Evolutionary conservation across 2,329 filamentous ascomycete species (phyloP).

Genomic region (Esteya vermicola): DNA sequence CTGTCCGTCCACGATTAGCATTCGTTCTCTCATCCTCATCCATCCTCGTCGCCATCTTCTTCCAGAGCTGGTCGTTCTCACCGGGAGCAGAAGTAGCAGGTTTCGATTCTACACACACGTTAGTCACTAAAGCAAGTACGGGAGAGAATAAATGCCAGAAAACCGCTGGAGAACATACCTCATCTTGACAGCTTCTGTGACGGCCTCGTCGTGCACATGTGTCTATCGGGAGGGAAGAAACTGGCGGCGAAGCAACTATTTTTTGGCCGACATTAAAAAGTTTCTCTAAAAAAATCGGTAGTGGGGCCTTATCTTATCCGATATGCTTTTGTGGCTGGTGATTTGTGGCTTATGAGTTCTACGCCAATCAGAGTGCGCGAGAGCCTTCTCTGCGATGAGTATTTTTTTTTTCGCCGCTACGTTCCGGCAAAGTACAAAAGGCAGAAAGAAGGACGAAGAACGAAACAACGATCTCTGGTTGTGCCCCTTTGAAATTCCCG

Average conservation of each 20-base stretch:
- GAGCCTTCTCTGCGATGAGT: neutral
- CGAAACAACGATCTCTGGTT: neutral
- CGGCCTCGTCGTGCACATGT: neutral
- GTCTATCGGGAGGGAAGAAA: constrained; percentile 1
- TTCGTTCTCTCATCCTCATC: constrained; percentile 44
- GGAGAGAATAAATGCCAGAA: no score
- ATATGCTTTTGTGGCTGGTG: neutral
- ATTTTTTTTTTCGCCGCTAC: neutral
- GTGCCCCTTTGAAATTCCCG: constrained; percentile 5
- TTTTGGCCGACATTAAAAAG: constrained; percentile 8
- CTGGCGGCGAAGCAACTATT: constrained; percentile 8
- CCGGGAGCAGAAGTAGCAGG: constrained; percentile 60
- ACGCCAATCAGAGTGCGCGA: neutral
- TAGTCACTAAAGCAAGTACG: no score
- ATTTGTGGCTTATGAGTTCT: neutral
- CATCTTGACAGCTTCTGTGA: constrained; percentile 4
- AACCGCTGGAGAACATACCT: no score
- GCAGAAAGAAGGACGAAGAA: no score
- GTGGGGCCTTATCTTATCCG: constrained; percentile 11
- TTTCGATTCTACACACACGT: constrained; percentile 34
- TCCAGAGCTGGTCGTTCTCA: constrained; percentile 11
- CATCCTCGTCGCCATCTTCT: neutral
- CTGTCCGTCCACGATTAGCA: constrained; percentile 12
- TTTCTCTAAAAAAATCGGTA: constrained; percentile 6
- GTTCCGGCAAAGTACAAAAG: no score